Percentiles rank a stretch among this genome's conserved stretches.
These are phyloP conservation scores for Coemansia sp. DNA, from an alignment of 192 early-diverging fungal species.

Conservation along the genomic window DNA sequence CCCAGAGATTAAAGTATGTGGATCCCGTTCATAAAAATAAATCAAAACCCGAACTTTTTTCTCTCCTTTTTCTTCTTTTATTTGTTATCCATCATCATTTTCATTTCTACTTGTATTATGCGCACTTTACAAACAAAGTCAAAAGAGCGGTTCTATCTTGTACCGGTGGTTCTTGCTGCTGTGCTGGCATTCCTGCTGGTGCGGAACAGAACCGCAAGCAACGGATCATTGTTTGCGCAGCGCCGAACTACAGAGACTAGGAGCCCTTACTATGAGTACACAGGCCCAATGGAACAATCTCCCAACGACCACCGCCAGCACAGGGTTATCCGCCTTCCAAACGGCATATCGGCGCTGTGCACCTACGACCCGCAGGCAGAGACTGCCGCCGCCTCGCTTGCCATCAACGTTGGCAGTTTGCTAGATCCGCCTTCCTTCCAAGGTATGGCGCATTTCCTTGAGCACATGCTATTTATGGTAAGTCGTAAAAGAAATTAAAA, in stretches of 20 bases:
- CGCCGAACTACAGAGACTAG: neutral
- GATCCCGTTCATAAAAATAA: too few species aligned
- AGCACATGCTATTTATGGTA: constrained; percentile 67
- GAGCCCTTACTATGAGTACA: constrained; percentile 24
- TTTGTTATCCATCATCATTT: too few species aligned
- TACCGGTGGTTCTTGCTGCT: neutral
- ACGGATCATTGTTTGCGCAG: neutral
- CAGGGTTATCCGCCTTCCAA: constrained; percentile 58
- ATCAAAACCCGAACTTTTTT: too few species aligned
- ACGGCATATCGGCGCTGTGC: constrained; percentile 60
- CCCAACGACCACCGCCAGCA: constrained; percentile 61
- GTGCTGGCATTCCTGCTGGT: neutral
- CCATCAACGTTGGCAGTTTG: constrained; percentile 64
- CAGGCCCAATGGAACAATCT: constrained; percentile 45
- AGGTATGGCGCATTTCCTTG: constrained; percentile 71
- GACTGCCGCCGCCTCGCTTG: constrained; percentile 60
- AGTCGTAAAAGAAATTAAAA: neutral
- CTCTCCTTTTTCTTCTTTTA: too few species aligned
- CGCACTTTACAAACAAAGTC: too few species aligned
- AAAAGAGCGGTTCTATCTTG: neutral
- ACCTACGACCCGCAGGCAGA: constrained; percentile 57
- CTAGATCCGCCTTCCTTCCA: constrained; percentile 59
- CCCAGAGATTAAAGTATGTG: too few species aligned
- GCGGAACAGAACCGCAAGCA: neutral
- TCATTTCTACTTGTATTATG: too few species aligned